phyloP scores from a whole-genome alignment of 108 stramenopile species.

The Conticribra weissflogii region DNA sequence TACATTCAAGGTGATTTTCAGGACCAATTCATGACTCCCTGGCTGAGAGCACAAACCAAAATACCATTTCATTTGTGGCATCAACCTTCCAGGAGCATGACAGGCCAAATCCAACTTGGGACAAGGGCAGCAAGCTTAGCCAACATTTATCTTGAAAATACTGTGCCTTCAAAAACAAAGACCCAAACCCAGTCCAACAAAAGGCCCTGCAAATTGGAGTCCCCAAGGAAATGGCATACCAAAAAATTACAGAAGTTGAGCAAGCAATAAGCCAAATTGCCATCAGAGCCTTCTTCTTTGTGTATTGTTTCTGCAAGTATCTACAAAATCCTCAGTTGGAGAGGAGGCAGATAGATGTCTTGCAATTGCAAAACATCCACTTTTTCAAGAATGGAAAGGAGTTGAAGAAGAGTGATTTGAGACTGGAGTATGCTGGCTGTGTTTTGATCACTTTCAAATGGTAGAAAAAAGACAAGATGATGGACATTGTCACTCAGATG shows the following conservation, averaged over 20 bases:
- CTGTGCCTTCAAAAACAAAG: background rate
- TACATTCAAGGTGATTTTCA: background rate
- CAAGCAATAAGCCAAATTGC: background rate
- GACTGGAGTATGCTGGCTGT: background rate
- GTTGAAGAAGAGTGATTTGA: background rate
- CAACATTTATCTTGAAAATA: background rate
- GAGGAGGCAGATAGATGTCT: background rate
- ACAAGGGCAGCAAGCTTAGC: background rate
- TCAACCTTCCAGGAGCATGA: background rate
- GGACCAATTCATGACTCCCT: background rate
- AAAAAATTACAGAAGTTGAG: background rate
- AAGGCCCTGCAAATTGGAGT: background rate
- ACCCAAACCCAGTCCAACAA: background rate
- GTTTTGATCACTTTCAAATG: background rate
- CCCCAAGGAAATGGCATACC: background rate
- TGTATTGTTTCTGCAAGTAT: background rate
- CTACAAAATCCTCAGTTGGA: background rate
- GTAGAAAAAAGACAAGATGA: background rate
- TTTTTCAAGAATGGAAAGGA: background rate
- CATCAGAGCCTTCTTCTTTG: background rate
- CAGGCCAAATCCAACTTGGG: background rate
- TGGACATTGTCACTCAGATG: background rate
- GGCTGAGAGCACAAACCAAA: background rate
- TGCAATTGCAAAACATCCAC: background rate
- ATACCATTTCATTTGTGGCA: background rate